These are phyloP conservation scores for Boletus reticulatus DNA, from an alignment of 768 basidiomycete species.

Conservation along the genomic window DNA sequence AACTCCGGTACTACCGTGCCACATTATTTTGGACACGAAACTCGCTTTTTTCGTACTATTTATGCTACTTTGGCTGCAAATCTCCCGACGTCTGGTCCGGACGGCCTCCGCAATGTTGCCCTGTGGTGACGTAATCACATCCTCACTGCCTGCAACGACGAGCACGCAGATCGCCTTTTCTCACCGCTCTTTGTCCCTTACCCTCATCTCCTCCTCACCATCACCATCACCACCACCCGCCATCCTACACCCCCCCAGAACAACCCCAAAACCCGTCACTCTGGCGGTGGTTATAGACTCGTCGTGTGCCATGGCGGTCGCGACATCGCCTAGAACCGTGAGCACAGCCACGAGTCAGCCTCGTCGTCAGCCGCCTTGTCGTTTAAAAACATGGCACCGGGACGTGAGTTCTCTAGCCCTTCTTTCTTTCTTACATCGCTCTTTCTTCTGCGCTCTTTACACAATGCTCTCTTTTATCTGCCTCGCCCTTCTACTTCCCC, in stretches of 20 bases:
- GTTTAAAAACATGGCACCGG: background rate
- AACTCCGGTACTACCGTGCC: conserved; percentile 37
- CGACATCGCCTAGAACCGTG: no score
- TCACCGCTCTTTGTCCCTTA: background rate
- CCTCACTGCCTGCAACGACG: conserved; percentile 23
- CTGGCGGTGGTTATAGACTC: no score
- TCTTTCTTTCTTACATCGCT: background rate
- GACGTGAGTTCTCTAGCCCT: background rate
- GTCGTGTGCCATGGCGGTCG: no score
- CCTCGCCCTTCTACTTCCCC: conserved; percentile 19
- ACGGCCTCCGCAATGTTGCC: conserved; percentile 18
- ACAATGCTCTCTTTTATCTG: conserved; percentile 22
- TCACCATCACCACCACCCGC: background rate
- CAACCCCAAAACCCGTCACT: background rate
- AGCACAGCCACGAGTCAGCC: background rate
- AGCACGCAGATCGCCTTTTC: conserved; percentile 9
- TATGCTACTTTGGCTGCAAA: conserved; percentile 2
- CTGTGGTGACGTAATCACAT: conserved; percentile 20
- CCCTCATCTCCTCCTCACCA: background rate
- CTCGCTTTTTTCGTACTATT: conserved; percentile 13
- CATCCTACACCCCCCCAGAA: background rate
- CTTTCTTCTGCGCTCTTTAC: conserved; percentile 9
- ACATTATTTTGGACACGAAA: conserved; percentile 31
- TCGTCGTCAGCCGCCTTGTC: conserved; percentile 12
- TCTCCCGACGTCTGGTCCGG: conserved; percentile 15